Evolutionary conservation across 2,329 filamentous ascomycete genomes (phyloP).

Genomic region (Colletotrichum coccodes): DNA sequence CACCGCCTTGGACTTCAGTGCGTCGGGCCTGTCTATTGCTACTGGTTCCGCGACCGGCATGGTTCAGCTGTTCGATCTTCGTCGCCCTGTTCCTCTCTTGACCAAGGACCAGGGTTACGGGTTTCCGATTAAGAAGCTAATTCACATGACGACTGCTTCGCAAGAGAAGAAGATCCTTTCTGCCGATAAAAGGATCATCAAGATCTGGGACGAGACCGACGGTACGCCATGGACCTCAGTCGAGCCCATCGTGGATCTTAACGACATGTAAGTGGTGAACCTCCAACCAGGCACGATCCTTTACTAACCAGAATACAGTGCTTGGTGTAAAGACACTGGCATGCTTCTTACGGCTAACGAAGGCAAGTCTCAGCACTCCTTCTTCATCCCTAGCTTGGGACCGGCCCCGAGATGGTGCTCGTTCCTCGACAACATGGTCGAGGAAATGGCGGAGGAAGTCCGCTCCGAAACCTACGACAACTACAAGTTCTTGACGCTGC

Average conservation of each 20-base stretch:
- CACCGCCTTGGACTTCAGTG: slow-evolving; percentile 87
- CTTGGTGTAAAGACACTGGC: slow-evolving; percentile 90
- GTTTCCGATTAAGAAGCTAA: slow-evolving; percentile 88
- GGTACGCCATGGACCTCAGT: slow-evolving; percentile 95
- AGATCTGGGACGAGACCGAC: slow-evolving; percentile 88
- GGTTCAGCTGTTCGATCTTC: slow-evolving; percentile 90
- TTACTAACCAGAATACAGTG: slow-evolving; percentile 44
- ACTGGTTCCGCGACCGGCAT: slow-evolving; percentile 90
- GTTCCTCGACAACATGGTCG: slow-evolving; percentile 96
- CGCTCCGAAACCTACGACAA: slow-evolving; percentile 93
- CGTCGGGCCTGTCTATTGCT: slow-evolving; percentile 84
- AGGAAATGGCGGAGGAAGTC: slow-evolving; percentile 93
- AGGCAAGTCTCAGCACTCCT: slow-evolving; percentile 92
- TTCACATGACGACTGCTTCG: slow-evolving; percentile 75
- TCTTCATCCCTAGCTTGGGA: slow-evolving; percentile 93
- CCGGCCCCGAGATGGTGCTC: slow-evolving; percentile 95
- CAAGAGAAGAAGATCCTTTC: slow-evolving; percentile 90
- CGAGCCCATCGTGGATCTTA: slow-evolving; percentile 93
- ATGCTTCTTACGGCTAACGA: slow-evolving; percentile 98
- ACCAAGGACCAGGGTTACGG: slow-evolving; percentile 97
- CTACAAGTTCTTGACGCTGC: slow-evolving; percentile 95
- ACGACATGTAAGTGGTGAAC: slow-evolving; percentile 69
- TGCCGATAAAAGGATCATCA: slow-evolving; percentile 95
- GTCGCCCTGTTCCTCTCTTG: slow-evolving; percentile 85
- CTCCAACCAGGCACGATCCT: not conserved